phyloP scores from a whole-genome alignment of 1,284 basidiomycete genomes.

The Irpex lacteus region DNA sequence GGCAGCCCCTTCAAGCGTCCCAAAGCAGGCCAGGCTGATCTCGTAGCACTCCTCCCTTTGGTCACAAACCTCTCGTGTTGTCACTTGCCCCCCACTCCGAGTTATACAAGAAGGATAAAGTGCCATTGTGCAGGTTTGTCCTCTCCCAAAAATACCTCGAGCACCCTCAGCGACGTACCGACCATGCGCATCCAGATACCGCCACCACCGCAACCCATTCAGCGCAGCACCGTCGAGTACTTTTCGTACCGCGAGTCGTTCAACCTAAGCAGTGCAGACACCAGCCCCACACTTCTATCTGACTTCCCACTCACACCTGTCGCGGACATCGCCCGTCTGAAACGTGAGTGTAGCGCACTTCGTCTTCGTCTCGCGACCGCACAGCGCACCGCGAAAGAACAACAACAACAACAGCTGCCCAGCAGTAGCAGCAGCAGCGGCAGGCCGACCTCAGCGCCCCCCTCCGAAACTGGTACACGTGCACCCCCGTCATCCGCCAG shows the following conservation, averaged over 20 bases:
- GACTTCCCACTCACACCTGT: constrained; percentile 24
- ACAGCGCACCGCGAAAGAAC: constrained; percentile 27
- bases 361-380: constrained; percentile 47
- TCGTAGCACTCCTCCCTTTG: constrained; percentile 2
- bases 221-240: constrained; percentile 55
- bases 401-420: not conserved
- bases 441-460: constrained; percentile 9
- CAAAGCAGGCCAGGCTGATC: not conserved
- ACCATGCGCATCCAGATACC: constrained; percentile 56
- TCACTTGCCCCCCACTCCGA: constrained; percentile 3
- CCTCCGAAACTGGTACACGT: constrained; percentile 23
- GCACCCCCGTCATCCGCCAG: constrained; percentile 26
- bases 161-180: constrained; percentile 16
- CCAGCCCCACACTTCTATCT: constrained; percentile 22
- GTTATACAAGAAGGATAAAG: constrained; percentile 2
- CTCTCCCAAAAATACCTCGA: not conserved
- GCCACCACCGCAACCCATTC: constrained; percentile 42
- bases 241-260: constrained; percentile 43
- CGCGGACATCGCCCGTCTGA: constrained; percentile 34
- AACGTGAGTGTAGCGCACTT: constrained; percentile 41
- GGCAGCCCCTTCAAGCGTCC: not conserved
- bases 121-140: constrained; percentile 2
- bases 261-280: constrained; percentile 16
- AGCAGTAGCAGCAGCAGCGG: not conserved
- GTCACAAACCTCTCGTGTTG: not conserved